Percentiles rank a stretch among this genome's conserved stretches.
Evolutionary conservation across 345 rosid species (phyloP).

Genomic region (Linum tenue): DNA sequence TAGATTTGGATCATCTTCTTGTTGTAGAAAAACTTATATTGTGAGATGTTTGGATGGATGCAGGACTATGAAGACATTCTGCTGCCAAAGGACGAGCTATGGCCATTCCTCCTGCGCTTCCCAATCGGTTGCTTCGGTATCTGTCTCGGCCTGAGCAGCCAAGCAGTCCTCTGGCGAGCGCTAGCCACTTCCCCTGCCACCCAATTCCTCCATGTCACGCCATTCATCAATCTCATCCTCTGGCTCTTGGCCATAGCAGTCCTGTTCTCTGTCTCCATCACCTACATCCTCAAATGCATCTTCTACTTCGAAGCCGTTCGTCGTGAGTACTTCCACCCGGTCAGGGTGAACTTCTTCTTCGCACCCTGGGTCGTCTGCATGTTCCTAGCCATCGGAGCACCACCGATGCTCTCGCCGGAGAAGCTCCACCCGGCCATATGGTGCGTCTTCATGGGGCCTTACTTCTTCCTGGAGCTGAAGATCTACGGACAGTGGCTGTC

Average conservation of each 20-base stretch:
- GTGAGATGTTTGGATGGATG: background rate
- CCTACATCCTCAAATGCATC: constrained; percentile 74
- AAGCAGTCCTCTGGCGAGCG: constrained; percentile 70
- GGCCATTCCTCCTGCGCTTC: constrained; percentile 93
- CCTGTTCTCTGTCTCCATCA: constrained; percentile 46
- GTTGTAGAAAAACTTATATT: too few species aligned
- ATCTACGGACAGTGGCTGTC: constrained; percentile 96
- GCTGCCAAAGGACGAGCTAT: constrained; percentile 78
- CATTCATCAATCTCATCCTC: constrained; percentile 52
- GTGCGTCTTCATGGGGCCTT: constrained; percentile 78
- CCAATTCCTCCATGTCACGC: constrained; percentile 56
- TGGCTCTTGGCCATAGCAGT: constrained; percentile 60
- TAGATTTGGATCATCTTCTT: too few species aligned
- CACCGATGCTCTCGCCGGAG: constrained; percentile 34
- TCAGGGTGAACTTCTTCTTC: constrained; percentile 83
- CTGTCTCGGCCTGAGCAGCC: constrained; percentile 88
- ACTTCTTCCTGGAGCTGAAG: constrained; percentile 80
- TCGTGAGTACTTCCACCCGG: constrained; percentile 85
- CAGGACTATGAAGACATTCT: constrained; percentile 82
- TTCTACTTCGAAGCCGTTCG: constrained; percentile 89
- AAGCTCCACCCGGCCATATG: constrained; percentile 59
- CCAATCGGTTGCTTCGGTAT: constrained; percentile 87
- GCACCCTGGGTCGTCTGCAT: constrained; percentile 98
- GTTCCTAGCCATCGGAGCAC: constrained; percentile 75
- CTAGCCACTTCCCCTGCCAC: constrained; percentile 70